Percentiles rank a stretch among this genome's conserved stretches.
phyloP scores from a whole-genome alignment of 164 flowering plant genomes.

The Pachysandra terminalis region DNA sequence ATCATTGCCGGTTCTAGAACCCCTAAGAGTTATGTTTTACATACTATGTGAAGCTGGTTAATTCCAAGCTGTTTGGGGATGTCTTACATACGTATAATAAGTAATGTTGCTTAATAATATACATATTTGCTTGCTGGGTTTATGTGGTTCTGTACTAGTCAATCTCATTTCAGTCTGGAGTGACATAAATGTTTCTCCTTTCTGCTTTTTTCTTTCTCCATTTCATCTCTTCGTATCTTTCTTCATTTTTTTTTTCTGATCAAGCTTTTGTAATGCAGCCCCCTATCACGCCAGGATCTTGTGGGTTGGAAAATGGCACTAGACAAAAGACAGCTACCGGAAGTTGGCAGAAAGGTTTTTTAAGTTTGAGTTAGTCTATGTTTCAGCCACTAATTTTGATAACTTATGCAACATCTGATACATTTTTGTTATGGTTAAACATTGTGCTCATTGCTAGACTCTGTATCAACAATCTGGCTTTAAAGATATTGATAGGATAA shows the following conservation, averaged over 20 bases:
- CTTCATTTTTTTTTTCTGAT: not conserved
- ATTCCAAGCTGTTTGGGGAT: too few species aligned
- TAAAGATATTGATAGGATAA: conserved; percentile 80
- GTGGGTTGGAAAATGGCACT: conserved; percentile 96
- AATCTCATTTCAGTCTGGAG: not conserved
- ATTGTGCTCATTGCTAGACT: conserved; percentile 34
- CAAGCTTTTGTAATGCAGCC: conserved; percentile 47
- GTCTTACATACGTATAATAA: too few species aligned
- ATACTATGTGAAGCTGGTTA: too few species aligned
- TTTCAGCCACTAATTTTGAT: conserved; percentile 1
- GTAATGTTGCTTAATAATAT: too few species aligned
- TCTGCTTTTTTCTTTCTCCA: not conserved
- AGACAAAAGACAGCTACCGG: conserved; percentile 78
- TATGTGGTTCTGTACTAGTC: too few species aligned
- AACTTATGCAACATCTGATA: too few species aligned
- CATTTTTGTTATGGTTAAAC: not conserved
- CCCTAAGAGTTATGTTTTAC: too few species aligned
- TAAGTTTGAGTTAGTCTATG: not conserved
- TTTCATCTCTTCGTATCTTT: too few species aligned
- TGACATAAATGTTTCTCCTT: too few species aligned
- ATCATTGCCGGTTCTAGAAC: too few species aligned
- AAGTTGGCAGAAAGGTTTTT: conserved; percentile 73
- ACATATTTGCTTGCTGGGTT: too few species aligned
- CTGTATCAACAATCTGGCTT: conserved; percentile 70
- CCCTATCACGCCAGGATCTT: conserved; percentile 96